These are phyloP conservation scores for Datisca glomerata DNA, from an alignment of 306 rosid genomes.

Conservation along the genomic window DNA sequence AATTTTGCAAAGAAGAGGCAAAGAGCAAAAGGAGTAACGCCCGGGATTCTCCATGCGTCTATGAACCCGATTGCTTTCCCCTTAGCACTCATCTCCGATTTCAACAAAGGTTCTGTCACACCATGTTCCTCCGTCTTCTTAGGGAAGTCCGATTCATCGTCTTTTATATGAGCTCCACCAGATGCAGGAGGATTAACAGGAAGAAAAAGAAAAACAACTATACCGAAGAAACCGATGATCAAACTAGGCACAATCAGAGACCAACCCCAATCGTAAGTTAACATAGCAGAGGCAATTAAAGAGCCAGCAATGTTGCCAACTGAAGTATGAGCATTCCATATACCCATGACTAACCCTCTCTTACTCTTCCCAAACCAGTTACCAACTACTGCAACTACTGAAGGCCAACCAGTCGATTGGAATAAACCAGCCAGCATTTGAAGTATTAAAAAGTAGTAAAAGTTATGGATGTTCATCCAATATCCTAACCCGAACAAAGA, in stretches of 20 bases:
- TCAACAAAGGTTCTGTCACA: slow-evolving; percentile 42
- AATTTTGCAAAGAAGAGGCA: slow-evolving; percentile 91
- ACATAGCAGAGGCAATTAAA: slow-evolving; percentile 69
- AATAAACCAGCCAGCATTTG: slow-evolving; percentile 90
- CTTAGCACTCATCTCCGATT: slow-evolving; percentile 19
- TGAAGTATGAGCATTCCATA: slow-evolving; percentile 99
- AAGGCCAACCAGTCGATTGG: slow-evolving; percentile 98
- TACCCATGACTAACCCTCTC: slow-evolving; percentile 96
- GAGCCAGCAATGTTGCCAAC: slow-evolving; percentile 90
- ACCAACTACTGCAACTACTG: slow-evolving; percentile 89
- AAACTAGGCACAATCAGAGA: slow-evolving; percentile 79
- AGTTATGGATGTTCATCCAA: slow-evolving; percentile 65
- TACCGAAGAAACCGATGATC: slow-evolving; percentile 44
- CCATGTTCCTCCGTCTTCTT: slow-evolving; percentile 36
- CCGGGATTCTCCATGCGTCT: slow-evolving; percentile 97
- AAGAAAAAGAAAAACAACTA: slow-evolving; percentile 52
- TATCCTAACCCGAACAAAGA: slow-evolving; percentile 70
- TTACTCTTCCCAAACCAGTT: slow-evolving; percentile 95
- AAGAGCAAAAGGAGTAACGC: slow-evolving; percentile 92
- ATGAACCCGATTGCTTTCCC: slow-evolving; percentile 67
- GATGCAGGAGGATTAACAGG: slow-evolving; percentile 65
- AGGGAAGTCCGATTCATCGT: slow-evolving; percentile 37
- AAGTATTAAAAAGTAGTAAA: slow-evolving; percentile 47
- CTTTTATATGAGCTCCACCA: slow-evolving; percentile 42
- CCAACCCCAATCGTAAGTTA: slow-evolving; percentile 97